phyloP scores from a whole-genome alignment of 179 eudicot genomes.

The Spergularia azorica region DNA sequence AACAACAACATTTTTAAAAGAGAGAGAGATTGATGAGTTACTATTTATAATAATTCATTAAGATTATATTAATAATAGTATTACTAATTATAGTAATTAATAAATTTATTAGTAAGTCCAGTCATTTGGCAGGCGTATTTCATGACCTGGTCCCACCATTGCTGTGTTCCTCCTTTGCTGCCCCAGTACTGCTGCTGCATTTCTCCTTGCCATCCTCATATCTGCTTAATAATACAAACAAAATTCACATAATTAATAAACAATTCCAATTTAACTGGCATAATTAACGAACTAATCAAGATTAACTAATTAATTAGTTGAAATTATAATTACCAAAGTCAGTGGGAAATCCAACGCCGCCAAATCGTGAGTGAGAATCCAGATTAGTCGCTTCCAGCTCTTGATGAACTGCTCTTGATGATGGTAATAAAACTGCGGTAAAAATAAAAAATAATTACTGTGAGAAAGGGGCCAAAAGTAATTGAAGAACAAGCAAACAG shows the following conservation, averaged over 20 bases:
- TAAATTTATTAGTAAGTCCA: conserved; percentile 54
- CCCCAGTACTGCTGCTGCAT: conserved; percentile 32
- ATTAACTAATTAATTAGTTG: neutral
- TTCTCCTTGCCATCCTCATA: conserved; percentile 43
- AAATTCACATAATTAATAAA: too few species aligned
- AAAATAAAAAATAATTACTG: neutral
- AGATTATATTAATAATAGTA: neutral
- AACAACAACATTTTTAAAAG: conserved; percentile 20
- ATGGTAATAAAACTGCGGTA: conserved; percentile 29
- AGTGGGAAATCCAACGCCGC: conserved; percentile 20
- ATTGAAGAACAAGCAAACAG: conserved; percentile 12
- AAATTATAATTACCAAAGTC: conserved; percentile 37
- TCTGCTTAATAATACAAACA: conserved; percentile 30
- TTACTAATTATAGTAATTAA: neutral
- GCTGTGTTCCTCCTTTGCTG: conserved; percentile 31
- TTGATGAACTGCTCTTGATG: conserved; percentile 42
- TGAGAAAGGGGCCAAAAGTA: neutral
- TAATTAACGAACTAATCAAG: neutral
- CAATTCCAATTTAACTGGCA: neutral
- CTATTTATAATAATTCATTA: neutral
- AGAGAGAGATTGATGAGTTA: conserved; percentile 2
- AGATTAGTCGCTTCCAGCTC: conserved; percentile 32
- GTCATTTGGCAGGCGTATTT: conserved; percentile 55
- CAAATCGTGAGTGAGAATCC: conserved; percentile 23
- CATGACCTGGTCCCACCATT: conserved; percentile 31